Conservation (phyloP, 2,329 filamentous ascomycete species). For the Aschersonia sp. region DNA sequence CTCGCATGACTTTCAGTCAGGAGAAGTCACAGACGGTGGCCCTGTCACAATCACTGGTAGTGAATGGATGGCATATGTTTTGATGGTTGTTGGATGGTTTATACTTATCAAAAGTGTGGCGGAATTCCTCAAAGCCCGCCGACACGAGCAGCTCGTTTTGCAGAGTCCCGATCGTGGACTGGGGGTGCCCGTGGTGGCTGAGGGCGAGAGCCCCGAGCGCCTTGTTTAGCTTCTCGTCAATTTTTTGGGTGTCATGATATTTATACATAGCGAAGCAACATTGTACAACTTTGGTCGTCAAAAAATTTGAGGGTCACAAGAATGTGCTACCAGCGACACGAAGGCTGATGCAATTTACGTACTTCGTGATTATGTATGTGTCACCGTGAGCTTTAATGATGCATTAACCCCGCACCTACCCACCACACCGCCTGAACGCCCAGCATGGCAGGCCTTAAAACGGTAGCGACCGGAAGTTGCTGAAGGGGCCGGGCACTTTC, state of each 20-base stretch:
- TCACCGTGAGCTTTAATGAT: too few species aligned
- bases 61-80: conserved; percentile 80
- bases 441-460: too few species aligned
- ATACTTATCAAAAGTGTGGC: conserved; percentile 88
- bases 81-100: conserved; percentile 99
- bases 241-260: background rate
- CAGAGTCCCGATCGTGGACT: conserved; percentile 86
- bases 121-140: conserved; percentile 74
- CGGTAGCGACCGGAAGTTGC: too few species aligned
- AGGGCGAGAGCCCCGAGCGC: conserved; percentile 66
- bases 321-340: too few species aligned
- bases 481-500: too few species aligned
- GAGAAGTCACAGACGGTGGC: conserved; percentile 38
- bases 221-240: conserved; percentile 32
- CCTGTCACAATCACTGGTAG: conserved; percentile 50
- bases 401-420: too few species aligned
- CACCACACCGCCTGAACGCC: too few species aligned
- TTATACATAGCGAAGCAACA: background rate
- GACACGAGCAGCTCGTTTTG: conserved; percentile 85
- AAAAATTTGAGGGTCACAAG: too few species aligned
- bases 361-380: too few species aligned
- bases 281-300: background rate
- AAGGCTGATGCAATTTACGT: too few species aligned
- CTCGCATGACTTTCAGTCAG: conserved; percentile 73
- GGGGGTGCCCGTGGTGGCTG: conserved; percentile 71